A percentile compares a stretch with the other conserved stretches of the same genome.
Evolutionary conservation across 371 early-diverging fungal species (phyloP).

Genomic region (Syncephalastrum racemosum): DNA sequence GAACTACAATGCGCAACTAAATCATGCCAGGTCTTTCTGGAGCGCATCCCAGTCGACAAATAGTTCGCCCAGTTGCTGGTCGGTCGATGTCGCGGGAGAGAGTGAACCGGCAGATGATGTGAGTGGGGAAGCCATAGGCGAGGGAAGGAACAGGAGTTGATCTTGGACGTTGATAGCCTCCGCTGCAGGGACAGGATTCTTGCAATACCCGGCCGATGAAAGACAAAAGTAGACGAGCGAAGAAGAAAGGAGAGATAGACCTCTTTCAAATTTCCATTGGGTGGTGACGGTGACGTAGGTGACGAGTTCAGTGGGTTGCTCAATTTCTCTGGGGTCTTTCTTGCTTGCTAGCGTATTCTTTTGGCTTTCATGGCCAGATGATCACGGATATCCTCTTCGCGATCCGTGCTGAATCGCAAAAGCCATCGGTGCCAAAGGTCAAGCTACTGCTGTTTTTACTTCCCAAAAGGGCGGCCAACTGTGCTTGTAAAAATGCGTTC

Average conservation of each 20-base stretch:
- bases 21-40: conserved; percentile 3
- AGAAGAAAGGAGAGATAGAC: too few species aligned
- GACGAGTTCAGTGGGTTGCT: too few species aligned
- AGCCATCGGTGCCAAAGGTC: conserved; percentile 45
- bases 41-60: conserved; percentile 20
- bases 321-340: too few species aligned
- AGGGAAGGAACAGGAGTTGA: conserved; percentile 10
- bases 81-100: conserved; percentile 5
- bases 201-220: too few species aligned
- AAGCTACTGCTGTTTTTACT: conserved; percentile 49
- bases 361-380: neutral
- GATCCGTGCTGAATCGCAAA: conserved; percentile 58
- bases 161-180: conserved; percentile 14
- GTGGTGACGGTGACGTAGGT: conserved; percentile 7
- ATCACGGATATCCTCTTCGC: conserved; percentile 16
- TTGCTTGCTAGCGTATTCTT: too few species aligned
- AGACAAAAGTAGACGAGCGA: too few species aligned
- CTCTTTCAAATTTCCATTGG: conserved; percentile 11
- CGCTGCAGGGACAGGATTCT: conserved; percentile 19
- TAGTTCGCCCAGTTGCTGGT: conserved; percentile 13
- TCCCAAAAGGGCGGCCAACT: conserved; percentile 57
- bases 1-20: neutral
- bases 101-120: conserved; percentile 5
- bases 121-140: conserved; percentile 13
- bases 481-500: conserved; percentile 56